A percentile compares a stretch with the other conserved stretches of the same genome.
phyloP scores from a whole-genome alignment of 1,284 basidiomycete genomes.

The Leucoagaricus sp. region DNA sequence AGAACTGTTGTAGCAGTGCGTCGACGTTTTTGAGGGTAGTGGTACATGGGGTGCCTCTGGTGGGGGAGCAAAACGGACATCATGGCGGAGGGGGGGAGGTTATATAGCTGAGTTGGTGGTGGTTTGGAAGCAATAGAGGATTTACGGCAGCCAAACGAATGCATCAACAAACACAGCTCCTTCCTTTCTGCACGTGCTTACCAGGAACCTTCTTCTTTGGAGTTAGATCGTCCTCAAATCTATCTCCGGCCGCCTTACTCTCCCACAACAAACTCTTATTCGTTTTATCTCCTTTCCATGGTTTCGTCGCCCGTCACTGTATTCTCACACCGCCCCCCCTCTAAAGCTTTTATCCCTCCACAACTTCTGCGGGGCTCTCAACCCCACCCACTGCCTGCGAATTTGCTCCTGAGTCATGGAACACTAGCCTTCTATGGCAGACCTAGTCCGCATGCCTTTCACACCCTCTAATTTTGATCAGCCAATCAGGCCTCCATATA shows the following conservation, averaged over 20 bases:
- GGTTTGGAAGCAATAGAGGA: slow-evolving; percentile 48
- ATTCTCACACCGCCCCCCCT: neutral
- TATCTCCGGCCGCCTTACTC: slow-evolving; percentile 30
- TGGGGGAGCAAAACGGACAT: slow-evolving; percentile 41
- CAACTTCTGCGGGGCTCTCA: neutral
- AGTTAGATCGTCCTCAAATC: slow-evolving; percentile 30
- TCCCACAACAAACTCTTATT: slow-evolving; percentile 11
- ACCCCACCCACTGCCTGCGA: slow-evolving; percentile 8
- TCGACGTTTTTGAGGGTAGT: slow-evolving; percentile 49
- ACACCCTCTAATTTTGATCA: slow-evolving; percentile 29
- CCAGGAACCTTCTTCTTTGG: slow-evolving; percentile 36
- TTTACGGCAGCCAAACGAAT: slow-evolving; percentile 43
- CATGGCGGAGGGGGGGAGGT: slow-evolving; percentile 27
- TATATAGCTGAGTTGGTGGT: slow-evolving; percentile 43
- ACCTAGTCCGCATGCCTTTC: slow-evolving; percentile 24
- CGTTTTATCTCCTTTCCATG: neutral
- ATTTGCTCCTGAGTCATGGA: slow-evolving; percentile 12
- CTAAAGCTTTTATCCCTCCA: neutral
- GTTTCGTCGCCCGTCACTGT: neutral
- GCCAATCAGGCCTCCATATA: slow-evolving; percentile 24
- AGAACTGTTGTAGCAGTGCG: slow-evolving; percentile 74
- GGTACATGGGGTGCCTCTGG: slow-evolving; percentile 22
- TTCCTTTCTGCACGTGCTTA: slow-evolving; percentile 38
- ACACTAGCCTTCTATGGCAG: slow-evolving; percentile 24
- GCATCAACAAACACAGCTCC: slow-evolving; percentile 48